Evolutionary conservation across 1,139 yeast genomes (phyloP), one percentile per base, ranked within the genome.

Genomic region (Blastobotrys serpentis): DNA sequence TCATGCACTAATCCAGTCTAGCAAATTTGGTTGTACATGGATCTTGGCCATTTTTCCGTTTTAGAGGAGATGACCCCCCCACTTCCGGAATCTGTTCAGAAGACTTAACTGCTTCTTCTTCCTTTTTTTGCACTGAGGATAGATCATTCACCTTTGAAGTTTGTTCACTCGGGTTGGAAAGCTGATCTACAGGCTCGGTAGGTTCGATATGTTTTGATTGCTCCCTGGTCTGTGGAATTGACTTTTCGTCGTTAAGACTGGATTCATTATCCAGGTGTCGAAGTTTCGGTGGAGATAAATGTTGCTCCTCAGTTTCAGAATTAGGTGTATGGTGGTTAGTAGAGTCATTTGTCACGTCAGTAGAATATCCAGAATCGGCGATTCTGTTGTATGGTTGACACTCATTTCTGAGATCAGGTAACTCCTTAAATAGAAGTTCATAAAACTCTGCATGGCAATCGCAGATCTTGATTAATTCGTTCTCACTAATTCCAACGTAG

Each of bases 391-490:
- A 47, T 23, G 37, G 32, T 22, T 23, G 39, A 13, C 36, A 21
- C 22, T 37, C 48, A 5, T 44, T 26, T 22, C 42, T 42, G 7
- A 47, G 48, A n/a, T 17, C 56, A 39, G 40, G 45, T 4, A 26
- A 33, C 40, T 25, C 14, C 22, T 33, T 25, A 23, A 23, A n/a
- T 33, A 23, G 25, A 16, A 19, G 14, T n/a, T 17, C 8, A 13
- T 36, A 36, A 7, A 36, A 10, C 11, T 65, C 69, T 1, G 65
- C 63, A 64, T 67, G 65, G 18, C 60, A 54, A 34, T 63, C 64
- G 36, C 65, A 59, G 0, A 56, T 59, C 33, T 58, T 61, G 25
- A 59, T 60, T 18, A 68, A 56, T 29, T 56, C 55, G 3, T 47
- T 42, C 33, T 63, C 58, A 5, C 55, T 48, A 7, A 63, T 53